Evolutionary conservation across 1,284 basidiomycete species (phyloP).

Genomic region (Puccinia coronata): DNA sequence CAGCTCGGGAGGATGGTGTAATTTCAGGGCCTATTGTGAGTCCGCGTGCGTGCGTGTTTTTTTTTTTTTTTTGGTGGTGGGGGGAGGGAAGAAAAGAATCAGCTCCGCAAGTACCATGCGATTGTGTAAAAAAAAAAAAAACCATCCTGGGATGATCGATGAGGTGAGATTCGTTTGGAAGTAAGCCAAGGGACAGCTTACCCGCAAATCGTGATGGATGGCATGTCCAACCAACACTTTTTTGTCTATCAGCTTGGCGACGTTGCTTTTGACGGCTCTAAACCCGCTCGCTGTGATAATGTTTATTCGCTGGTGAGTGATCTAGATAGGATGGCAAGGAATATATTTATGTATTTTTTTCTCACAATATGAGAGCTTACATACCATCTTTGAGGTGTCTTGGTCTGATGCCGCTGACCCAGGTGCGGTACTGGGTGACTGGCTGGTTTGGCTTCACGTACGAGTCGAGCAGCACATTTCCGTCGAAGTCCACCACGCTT

Average conservation of each 20-base stretch:
- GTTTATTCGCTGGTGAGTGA: neutral
- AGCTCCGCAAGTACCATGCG: too few relatives aligned
- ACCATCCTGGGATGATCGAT: too few relatives aligned
- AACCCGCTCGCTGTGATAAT: slow-evolving; percentile 70
- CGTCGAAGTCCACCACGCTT: slow-evolving; percentile 87
- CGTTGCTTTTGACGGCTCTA: slow-evolving; percentile 74
- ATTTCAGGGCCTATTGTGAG: slow-evolving; percentile 78
- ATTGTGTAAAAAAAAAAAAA: neutral
- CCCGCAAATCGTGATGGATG: slow-evolving; percentile 85
- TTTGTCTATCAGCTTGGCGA: slow-evolving; percentile 76
- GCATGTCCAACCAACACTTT: slow-evolving; percentile 88
- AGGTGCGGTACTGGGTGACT: slow-evolving; percentile 90
- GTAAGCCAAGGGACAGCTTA: too few relatives aligned
- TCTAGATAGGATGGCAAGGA: neutral
- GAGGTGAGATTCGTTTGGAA: too few relatives aligned
- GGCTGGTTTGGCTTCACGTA: slow-evolving; percentile 84
- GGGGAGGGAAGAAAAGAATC: too few relatives aligned
- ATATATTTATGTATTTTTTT: too few relatives aligned
- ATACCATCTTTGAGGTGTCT: slow-evolving; percentile 72
- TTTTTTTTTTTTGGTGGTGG: too few relatives aligned
- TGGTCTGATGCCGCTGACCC: slow-evolving; percentile 81
- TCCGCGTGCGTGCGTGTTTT: too few relatives aligned
- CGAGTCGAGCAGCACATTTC: slow-evolving; percentile 75
- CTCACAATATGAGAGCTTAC: too few relatives aligned
- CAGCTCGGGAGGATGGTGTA: slow-evolving; percentile 77